Evolutionary conservation across 2,329 filamentous ascomycete species (phyloP), one percentile per base, ranked within the genome.

Genomic region (Paraphaeosphaeria minitans): DNA sequence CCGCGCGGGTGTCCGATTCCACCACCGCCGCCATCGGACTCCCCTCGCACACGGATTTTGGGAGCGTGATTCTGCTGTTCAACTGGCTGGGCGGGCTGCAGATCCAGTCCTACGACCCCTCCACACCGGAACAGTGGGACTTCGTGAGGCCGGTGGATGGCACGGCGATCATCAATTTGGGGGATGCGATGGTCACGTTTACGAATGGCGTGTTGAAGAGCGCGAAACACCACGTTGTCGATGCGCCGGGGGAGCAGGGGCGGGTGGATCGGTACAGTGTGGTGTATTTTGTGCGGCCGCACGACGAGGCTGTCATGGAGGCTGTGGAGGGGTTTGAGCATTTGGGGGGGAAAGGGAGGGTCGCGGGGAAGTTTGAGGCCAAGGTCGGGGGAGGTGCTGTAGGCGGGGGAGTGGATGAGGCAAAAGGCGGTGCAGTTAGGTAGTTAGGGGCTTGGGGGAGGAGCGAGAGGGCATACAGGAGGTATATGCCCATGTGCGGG

Each of bases 81-180:
- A 85, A 84, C 68, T 77, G 81, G 2, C 71, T 84, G 3, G 82
- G 82, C 3, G 83, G 83, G 0, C 74, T 85, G 2, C 83, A 84
- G 64, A 79, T 84, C 10, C 16, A 19, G 35, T 21, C 12, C 9
- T 10, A 43, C 16, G 41, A 42, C 13, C 41, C 14, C 7, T 35
- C n/a, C 1, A 24, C 29, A n/a, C 68, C 66, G 16, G 65, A 73
- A 24, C 42, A 48, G 53, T 85, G 83, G 83, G 71, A 72, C 24
- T 85, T 81, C 61, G 81, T 85, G 1, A 74, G 76, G 22, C 82
- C 83, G 0, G 59, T 83, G 1, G 75, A 77, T 1, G 78, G 79
- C 3, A 78, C 80, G 59, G 79, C 71, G 12, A 65, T 81, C 46
- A 73, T 81, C 21, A 81, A 81, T 60, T 66, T 81, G 27, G 79